These are phyloP conservation scores for Bruguiera gymnorhiza DNA, from an alignment of 345 rosid genomes.

Conservation along the genomic window DNA sequence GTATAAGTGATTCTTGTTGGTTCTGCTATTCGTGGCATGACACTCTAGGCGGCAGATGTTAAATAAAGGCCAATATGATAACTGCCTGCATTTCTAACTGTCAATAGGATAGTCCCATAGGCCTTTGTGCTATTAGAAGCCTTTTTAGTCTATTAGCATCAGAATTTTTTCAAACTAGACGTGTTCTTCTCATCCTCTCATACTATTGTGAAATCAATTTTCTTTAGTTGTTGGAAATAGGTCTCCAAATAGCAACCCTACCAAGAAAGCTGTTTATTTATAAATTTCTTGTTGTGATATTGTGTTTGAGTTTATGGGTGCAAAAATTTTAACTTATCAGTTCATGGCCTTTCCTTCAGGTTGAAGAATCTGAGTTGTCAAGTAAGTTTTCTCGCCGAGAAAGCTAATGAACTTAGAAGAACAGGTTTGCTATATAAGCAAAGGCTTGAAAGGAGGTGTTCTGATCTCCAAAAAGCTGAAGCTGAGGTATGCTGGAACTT, in stretches of 20 bases:
- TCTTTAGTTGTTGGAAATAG: too few relatives aligned
- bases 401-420: slow-evolving; percentile 40
- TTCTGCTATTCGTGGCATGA: too few relatives aligned
- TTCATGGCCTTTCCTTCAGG: slow-evolving; percentile 40
- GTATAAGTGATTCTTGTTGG: too few relatives aligned
- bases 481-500: slow-evolving; percentile 58
- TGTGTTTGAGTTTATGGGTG: not conserved
- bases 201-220: too few relatives aligned
- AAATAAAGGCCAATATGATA: too few relatives aligned
- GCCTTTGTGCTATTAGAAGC: too few relatives aligned
- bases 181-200: too few relatives aligned
- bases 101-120: too few relatives aligned
- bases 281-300: not conserved
- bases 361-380: slow-evolving; percentile 47
- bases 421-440: slow-evolving; percentile 45
- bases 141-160: not conserved
- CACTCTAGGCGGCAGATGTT: too few relatives aligned
- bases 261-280: not conserved
- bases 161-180: too few relatives aligned
- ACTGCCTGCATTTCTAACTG: too few relatives aligned
- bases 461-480: slow-evolving; percentile 85
- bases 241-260: too few relatives aligned
- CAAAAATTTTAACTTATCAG: not conserved
- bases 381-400: slow-evolving; percentile 37
- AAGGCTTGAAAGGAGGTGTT: slow-evolving; percentile 48